Percentiles rank a stretch among this genome's conserved stretches.
These are phyloP conservation scores for Trichopus zeylanicus DNA, from an alignment of 116 monocot species.

Conservation along the genomic window DNA sequence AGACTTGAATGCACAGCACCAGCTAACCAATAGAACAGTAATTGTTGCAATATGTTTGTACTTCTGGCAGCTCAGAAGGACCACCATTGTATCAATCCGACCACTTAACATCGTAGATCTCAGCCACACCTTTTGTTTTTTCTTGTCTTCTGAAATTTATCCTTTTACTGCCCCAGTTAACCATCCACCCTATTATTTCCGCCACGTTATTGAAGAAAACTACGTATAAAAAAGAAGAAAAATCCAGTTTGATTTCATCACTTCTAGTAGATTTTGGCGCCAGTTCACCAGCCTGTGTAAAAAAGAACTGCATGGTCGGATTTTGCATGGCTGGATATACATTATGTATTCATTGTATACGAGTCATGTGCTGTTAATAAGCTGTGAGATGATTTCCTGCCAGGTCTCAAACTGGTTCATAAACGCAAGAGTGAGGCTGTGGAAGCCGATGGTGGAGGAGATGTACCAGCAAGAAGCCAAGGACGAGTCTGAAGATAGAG, in stretches of 20 bases:
- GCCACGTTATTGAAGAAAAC: too few species aligned
- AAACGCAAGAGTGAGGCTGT: constrained; percentile 61
- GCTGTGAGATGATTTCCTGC: neutral
- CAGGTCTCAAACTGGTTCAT: constrained; percentile 82
- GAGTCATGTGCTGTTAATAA: too few species aligned
- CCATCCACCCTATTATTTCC: too few species aligned
- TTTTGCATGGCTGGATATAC: too few species aligned
- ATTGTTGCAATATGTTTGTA: neutral
- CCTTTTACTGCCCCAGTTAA: too few species aligned
- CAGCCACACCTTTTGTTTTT: neutral
- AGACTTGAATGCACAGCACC: neutral
- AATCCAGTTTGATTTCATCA: too few species aligned
- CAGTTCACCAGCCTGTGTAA: too few species aligned
- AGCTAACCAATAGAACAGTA: constrained; percentile 1
- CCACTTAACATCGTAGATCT: neutral
- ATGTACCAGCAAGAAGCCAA: constrained; percentile 61
- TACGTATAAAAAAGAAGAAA: too few species aligned
- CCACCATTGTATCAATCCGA: neutral
- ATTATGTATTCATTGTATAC: too few species aligned
- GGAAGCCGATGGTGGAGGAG: constrained; percentile 80
- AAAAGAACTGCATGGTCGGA: too few species aligned
- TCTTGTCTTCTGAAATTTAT: neutral
- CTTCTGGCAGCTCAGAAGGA: neutral
- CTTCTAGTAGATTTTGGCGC: too few species aligned
- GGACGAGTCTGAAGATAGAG: constrained; percentile 11